A percentile compares a stretch with the other conserved stretches of the same genome.
phyloP scores from a whole-genome alignment of 805 yeast genomes.

The Ogataea ganodermae region DNA sequence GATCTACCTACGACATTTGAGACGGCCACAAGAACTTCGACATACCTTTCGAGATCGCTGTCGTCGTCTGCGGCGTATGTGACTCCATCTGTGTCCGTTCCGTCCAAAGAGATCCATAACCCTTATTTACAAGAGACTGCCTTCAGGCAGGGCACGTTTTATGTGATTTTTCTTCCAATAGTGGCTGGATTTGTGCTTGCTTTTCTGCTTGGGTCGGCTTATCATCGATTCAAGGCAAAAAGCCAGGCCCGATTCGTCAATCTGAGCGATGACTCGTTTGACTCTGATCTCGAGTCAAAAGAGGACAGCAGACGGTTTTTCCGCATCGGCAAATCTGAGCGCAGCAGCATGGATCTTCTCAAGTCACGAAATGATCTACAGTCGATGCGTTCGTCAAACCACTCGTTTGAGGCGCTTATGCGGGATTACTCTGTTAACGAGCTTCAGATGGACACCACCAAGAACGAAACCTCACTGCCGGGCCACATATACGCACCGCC shows the following conservation, averaged over 20 bases:
- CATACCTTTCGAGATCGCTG: background rate
- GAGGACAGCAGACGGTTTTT: conserved; percentile 12
- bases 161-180: conserved; percentile 30
- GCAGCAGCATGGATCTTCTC: conserved; percentile 1
- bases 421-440: background rate
- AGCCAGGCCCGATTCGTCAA: conserved; percentile 24
- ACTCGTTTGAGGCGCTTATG: conserved; percentile 7
- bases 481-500: background rate
- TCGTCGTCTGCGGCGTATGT: conserved; percentile 1
- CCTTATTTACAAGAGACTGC: conserved; percentile 27
- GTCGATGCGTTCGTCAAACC: background rate
- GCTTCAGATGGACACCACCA: conserved; percentile 7
- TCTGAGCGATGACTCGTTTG: conserved; percentile 18
- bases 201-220: conserved; percentile 25
- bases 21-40: background rate
- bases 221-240: conserved; percentile 26
- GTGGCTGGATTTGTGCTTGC: conserved; percentile 26
- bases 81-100: conserved; percentile 16
- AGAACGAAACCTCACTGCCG: background rate
- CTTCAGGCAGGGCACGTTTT: conserved; percentile 30
- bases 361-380: conserved; percentile 2
- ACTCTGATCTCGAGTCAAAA: conserved; percentile 12
- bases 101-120: conserved; percentile 21
- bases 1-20: conserved; percentile 3
- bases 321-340: conserved; percentile 3